Evolutionary conservation across 345 rosid species (phyloP), one percentile per base, ranked within the genome.

Genomic region (Hibiscus mutabilis): DNA sequence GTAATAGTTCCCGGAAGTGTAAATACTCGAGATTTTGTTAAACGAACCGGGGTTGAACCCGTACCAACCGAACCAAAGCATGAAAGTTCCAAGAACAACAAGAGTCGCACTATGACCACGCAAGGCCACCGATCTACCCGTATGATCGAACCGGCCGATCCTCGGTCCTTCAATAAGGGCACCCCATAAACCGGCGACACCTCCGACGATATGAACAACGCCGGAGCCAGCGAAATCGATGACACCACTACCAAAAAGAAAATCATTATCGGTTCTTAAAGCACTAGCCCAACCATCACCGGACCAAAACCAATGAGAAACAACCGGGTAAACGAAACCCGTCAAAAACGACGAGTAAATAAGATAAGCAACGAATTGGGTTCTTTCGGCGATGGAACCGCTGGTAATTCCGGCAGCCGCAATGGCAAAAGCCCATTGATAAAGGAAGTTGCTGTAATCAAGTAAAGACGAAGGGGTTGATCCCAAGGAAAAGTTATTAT

Each of bases 321-420:
- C 95, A 5, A 93, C 91, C 0, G 98, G 98, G 74, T 93, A 93
- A 35, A 93, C 98, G 21, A 93, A 93, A 0, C 97, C 98, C 0
- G 98, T 93, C 19, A 93, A 55, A 72, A 91, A 91, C 3, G 96
- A 82, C 1, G 98, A 93, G 82, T 90, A 93, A 0, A 91, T 89
- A 70, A 93, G 70, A 62, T 90, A 92, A 59, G 98, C 90, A 1
- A 88, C 93, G 53, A 92, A 90, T 79, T 90, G 98, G 61, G 98
- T 92, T 44, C 98, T 80, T 77, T 92, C 98, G 0, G 98, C 98
- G 22, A 92, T 92, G 1, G 98, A 93, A 14, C 98, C 98, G 60
- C 97, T 91, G 5, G 98, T 93, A 46, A 93, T 91, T 9, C 98
- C 97, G 24, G 98, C 97, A 1, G 97, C 98, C 4, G 98, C 97